Evolutionary conservation across 1,139 yeast genomes (phyloP).

Genomic region (Nematodospora anomalae): DNA sequence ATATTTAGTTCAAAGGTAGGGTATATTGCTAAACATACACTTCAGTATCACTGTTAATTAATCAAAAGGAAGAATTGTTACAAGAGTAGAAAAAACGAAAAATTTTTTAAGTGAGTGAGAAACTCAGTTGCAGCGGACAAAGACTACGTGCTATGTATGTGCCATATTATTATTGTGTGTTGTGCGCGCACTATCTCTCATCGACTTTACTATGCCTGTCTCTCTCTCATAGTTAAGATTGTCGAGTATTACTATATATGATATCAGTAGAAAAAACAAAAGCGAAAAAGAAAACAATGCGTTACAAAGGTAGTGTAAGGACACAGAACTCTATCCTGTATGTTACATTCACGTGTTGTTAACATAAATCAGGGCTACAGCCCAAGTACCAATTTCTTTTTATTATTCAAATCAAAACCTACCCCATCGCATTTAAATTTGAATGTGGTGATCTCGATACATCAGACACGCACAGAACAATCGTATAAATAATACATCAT

Average conservation of each 20-base stretch:
- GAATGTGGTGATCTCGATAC: too few species aligned
- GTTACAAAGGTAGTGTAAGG: not conserved
- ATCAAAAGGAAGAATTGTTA: constrained; percentile 13
- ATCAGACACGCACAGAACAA: not conserved
- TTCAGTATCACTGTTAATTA: constrained; percentile 17
- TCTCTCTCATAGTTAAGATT: not conserved
- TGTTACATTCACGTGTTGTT: constrained; percentile 2
- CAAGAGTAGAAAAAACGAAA: constrained; percentile 11
- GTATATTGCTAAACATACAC: constrained; percentile 16
- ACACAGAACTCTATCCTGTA: constrained; percentile 2
- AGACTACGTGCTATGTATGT: not conserved
- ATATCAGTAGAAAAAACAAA: constrained; percentile 1
- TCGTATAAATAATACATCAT: not conserved
- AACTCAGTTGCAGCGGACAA: not conserved
- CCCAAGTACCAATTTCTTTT: constrained; percentile 2
- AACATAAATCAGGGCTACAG: constrained; percentile 1
- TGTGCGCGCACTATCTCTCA: too few species aligned
- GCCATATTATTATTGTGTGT: not conserved
- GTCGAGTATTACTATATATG: not conserved
- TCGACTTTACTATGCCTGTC: too few species aligned
- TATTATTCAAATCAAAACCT: too few species aligned
- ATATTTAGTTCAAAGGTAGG: too few species aligned
- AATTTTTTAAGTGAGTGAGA: constrained; percentile 12
- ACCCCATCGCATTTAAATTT: too few species aligned
- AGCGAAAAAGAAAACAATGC: not conserved